phyloP scores from a whole-genome alignment of 129 eudicot species.

The sunflower (Helianthus annuus) region DNA sequence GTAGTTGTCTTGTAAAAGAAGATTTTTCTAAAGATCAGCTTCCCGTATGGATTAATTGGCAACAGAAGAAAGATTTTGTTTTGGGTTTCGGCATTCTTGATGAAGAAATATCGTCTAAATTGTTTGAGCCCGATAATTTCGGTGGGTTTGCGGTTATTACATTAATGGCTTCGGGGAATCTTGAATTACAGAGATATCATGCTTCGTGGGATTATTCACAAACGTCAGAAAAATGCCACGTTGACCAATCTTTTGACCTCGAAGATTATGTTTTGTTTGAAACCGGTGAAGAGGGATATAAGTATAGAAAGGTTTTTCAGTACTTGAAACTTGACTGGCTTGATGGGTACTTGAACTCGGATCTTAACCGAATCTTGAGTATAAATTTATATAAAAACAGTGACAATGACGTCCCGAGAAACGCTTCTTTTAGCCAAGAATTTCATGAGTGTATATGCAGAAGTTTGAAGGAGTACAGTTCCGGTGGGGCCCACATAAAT shows the following conservation, averaged over 20 bases:
- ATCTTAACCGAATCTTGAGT: slow-evolving; percentile 36
- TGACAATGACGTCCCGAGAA: slow-evolving; percentile 7
- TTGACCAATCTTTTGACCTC: slow-evolving; percentile 20
- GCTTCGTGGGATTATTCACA: slow-evolving; percentile 54
- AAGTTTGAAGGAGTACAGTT: slow-evolving; percentile 40
- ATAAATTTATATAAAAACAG: slow-evolving; percentile 17
- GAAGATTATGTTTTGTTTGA: slow-evolving; percentile 50
- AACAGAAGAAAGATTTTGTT: slow-evolving; percentile 63
- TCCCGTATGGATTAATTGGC: slow-evolving; percentile 82
- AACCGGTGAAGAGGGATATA: slow-evolving; percentile 36
- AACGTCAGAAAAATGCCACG: slow-evolving; percentile 37
- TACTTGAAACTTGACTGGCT: slow-evolving; percentile 54
- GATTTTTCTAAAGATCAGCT: slow-evolving; percentile 56
- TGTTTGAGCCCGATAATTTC: slow-evolving; percentile 36
- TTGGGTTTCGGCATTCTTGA: slow-evolving; percentile 71
- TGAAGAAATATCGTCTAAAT: slow-evolving; percentile 34
- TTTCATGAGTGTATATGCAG: slow-evolving; percentile 53
- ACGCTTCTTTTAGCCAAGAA: slow-evolving; percentile 20
- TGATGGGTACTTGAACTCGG: slow-evolving; percentile 37
- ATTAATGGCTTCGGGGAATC: slow-evolving; percentile 64
- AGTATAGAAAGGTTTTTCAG: slow-evolving; percentile 34
- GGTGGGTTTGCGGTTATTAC: slow-evolving; percentile 74
- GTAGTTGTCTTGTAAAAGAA: slow-evolving; percentile 65
- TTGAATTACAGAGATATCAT: slow-evolving; percentile 56
- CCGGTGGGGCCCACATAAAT: slow-evolving; percentile 1